phyloP scores from a whole-genome alignment of 2,329 filamentous ascomycete species.

The Raffaelea deltoideospora region DNA sequence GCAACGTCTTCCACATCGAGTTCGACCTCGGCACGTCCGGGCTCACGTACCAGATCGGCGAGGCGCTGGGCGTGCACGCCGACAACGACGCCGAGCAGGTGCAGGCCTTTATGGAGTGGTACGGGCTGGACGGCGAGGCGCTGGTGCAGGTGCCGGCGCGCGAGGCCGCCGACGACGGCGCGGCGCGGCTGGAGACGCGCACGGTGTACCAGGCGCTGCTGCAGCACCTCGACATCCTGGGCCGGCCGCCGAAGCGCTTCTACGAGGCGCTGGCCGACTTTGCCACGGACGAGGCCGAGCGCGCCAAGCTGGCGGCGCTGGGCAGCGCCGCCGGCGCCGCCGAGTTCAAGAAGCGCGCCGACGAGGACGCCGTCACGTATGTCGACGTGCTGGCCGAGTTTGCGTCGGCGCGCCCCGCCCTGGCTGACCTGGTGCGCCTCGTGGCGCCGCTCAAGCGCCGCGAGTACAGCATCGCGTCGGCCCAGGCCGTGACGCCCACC shows the following conservation, averaged over 20 bases:
- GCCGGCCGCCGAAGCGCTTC: conserved; percentile 92
- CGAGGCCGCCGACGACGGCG: conserved; percentile 72
- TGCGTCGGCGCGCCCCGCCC: conserved; percentile 70
- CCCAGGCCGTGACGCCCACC: conserved; percentile 82
- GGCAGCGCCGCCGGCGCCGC: conserved; percentile 64
- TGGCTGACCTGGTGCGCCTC: conserved; percentile 79
- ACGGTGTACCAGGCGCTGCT: conserved; percentile 84
- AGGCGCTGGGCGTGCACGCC: conserved; percentile 90
- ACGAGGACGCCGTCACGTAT: conserved; percentile 83
- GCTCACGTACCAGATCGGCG: conserved; percentile 90
- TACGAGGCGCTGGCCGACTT: conserved; percentile 86
- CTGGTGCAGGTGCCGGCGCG: conserved; percentile 84
- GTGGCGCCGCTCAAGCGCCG: conserved; percentile 86
- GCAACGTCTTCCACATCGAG: conserved; percentile 99
- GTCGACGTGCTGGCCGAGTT: conserved; percentile 85
- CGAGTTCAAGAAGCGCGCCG: conserved; percentile 83
- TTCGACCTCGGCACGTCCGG: conserved; percentile 88
- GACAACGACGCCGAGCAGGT: conserved; percentile 78
- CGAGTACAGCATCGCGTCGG: conserved; percentile 98
- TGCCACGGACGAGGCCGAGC: conserved; percentile 68
- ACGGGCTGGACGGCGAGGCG: conserved; percentile 68
- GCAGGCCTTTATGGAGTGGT: conserved; percentile 74
- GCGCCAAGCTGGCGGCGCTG: conserved; percentile 62
- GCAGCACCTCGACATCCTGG: conserved; percentile 93
- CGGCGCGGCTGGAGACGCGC: conserved; percentile 61